Percentiles rank a stretch among this genome's conserved stretches.
phyloP scores from a whole-genome alignment of 805 yeast genomes.

The Saturnispora silvae region DNA sequence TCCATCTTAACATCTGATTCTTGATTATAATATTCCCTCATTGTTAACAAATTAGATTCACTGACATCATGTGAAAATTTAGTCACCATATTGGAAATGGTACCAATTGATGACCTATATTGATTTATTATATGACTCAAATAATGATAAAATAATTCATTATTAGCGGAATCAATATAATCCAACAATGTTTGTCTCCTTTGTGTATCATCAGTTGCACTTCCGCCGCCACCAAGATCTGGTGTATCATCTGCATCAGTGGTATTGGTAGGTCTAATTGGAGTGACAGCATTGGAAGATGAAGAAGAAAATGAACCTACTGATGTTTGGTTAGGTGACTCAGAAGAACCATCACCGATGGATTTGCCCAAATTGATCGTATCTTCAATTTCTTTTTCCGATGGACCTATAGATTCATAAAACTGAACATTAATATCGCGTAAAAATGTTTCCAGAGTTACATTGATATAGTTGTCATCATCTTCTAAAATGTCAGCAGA shows the following conservation, averaged over 20 bases:
- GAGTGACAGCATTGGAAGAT: slow-evolving; percentile 2
- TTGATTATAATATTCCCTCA: slow-evolving; percentile 24
- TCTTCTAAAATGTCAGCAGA: slow-evolving; percentile 15
- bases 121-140: slow-evolving; percentile 23
- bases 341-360: not conserved
- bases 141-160: slow-evolving; percentile 23
- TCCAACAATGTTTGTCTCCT: slow-evolving; percentile 15
- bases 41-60: slow-evolving; percentile 24
- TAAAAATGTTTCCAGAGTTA: slow-evolving; percentile 20
- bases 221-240: too few relatives aligned
- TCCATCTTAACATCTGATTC: slow-evolving; percentile 17
- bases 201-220: slow-evolving; percentile 7
- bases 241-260: too few relatives aligned
- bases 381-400: slow-evolving; percentile 18
- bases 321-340: too few relatives aligned
- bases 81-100: slow-evolving; percentile 18
- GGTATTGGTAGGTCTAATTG: slow-evolving; percentile 5
- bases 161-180: slow-evolving; percentile 22
- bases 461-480: slow-evolving; percentile 22
- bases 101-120: slow-evolving; percentile 19
- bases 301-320: slow-evolving; percentile 3
- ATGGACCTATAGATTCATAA: slow-evolving; percentile 23
- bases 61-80: slow-evolving; percentile 22
- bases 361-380: slow-evolving; percentile 6
- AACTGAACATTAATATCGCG: slow-evolving; percentile 24